Percentiles rank a stretch among this genome's conserved stretches.
phyloP scores from a whole-genome alignment of 2,329 filamentous ascomycete species.

The Mariannaea elegans region DNA sequence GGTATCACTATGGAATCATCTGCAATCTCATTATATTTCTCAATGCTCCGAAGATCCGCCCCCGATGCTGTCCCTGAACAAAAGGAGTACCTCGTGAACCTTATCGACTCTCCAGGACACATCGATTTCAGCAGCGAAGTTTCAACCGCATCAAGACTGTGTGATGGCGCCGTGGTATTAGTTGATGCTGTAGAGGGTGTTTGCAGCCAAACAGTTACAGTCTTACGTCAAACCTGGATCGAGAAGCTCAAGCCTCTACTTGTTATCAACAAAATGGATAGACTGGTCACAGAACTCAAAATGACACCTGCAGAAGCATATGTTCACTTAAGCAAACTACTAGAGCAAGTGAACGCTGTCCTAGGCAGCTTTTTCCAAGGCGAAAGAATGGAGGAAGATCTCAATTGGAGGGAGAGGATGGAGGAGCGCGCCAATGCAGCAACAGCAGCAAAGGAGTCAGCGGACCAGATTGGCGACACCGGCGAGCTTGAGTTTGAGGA shows the following conservation, averaged over 20 bases:
- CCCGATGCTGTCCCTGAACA: conserved; percentile 75
- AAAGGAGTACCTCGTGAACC: conserved; percentile 93
- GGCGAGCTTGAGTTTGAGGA: conserved; percentile 82
- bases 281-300: conserved; percentile 91
- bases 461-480: conserved; percentile 60
- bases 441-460: conserved; percentile 67
- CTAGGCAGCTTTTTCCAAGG: conserved; percentile 98
- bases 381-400: conserved; percentile 97
- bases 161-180: conserved; percentile 92
- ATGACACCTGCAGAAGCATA: conserved; percentile 93
- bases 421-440: conserved; percentile 84
- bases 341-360: conserved; percentile 97
- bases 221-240: conserved; percentile 92
- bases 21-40: conserved; percentile 95
- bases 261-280: conserved; percentile 98
- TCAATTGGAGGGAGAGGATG: conserved; percentile 93
- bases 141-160: conserved; percentile 91
- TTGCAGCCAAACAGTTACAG: conserved; percentile 97
- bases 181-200: conserved; percentile 98
- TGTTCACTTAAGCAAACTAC: conserved; percentile 83
- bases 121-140: conserved; percentile 99
- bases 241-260: conserved; percentile 95
- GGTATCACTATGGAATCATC: conserved; percentile 99
- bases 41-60: conserved; percentile 79
- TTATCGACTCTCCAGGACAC: conserved; percentile 97